Evolutionary conservation across 2,329 filamentous ascomycete species (phyloP), one percentile per base, ranked within the genome.

Genomic region (Colletotrichum limetticola): DNA sequence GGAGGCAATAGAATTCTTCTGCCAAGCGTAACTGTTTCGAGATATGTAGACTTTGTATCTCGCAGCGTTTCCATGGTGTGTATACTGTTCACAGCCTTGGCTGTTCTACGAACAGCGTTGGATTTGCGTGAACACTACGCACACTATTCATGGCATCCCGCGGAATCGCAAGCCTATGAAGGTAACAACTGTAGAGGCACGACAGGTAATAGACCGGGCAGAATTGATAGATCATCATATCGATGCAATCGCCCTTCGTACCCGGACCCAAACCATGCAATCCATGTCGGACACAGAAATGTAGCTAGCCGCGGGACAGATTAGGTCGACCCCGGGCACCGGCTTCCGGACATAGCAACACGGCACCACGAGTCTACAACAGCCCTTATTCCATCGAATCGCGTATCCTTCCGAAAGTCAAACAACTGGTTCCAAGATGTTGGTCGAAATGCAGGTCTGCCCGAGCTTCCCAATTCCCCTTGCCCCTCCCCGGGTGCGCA

Each of bases 211-310:
- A 37, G n/a, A 56, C 53, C 53, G 12, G 53, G 53, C 5, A 11
- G 1, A 28, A 6, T 28, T 26, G 4, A 28, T 26, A 56, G 53
- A 56, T 56, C 26, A 24, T 3, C 30, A 46, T 22, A 59, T 55
- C 32, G 24, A 72, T 72, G 65, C 65, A 72, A 58, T 63, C 53
- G 42, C 59, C 65, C 69, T 63, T 59, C 19, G 9, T 9, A 26
- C 14, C 30, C n/a, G 53, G 58, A 32, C 26, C 58, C 65, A 53
- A 32, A 32, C 14, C 37, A 46, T 69, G 66, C 65, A 16, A n/a
- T n/a, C 19, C 24, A 9, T 12, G 46, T 55, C n/a, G 24, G 46
- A 28, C 53, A 24, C 32, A 1, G 61, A 53, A 7, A 32, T 35
- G 24, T 55, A 24, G 14, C 22, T 16, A 24, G 22, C 65, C 53